These are phyloP conservation scores for Cicer cuneatum DNA, from an alignment of 306 rosid species.

Conservation along the genomic window DNA sequence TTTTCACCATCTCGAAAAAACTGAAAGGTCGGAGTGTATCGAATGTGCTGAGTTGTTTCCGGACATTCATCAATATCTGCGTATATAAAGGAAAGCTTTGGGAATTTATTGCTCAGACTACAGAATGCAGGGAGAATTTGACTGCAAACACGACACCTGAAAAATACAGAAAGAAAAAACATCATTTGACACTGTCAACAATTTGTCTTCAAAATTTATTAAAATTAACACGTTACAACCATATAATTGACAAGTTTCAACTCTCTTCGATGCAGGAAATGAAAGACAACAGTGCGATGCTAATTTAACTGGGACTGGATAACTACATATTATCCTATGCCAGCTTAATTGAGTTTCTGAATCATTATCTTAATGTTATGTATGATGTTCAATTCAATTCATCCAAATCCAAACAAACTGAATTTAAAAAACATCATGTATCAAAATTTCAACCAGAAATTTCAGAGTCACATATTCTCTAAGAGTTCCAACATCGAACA, in stretches of 20 bases:
- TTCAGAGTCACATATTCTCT: not conserved
- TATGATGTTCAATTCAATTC: not conserved
- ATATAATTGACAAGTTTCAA: no score
- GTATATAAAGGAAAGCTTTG: constrained; percentile 71
- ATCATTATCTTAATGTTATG: not conserved
- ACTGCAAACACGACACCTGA: constrained; percentile 82
- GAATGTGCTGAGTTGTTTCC: constrained; percentile 80
- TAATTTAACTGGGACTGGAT: no score
- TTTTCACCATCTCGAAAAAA: constrained; percentile 75
- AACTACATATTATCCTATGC: not conserved
- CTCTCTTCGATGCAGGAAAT: no score
- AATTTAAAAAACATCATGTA: constrained; percentile 8
- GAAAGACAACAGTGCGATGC: no score
- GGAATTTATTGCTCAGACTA: constrained; percentile 71
- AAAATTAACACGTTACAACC: no score
- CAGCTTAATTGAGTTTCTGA: not conserved
- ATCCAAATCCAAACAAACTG: constrained; percentile 13
- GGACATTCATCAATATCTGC: constrained; percentile 92
- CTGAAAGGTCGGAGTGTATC: constrained; percentile 86
- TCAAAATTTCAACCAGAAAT: not conserved
- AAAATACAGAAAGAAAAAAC: constrained; percentile 26
- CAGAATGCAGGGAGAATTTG: constrained; percentile 84
- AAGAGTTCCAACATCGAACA: constrained; percentile 48
- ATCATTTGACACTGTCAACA: not conserved
- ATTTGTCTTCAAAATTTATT: no score